Percentiles rank a stretch among this genome's conserved stretches.
These are phyloP conservation scores for Podospora didyma DNA, from an alignment of 495 filamentous ascomycete genomes.

Conservation along the genomic window DNA sequence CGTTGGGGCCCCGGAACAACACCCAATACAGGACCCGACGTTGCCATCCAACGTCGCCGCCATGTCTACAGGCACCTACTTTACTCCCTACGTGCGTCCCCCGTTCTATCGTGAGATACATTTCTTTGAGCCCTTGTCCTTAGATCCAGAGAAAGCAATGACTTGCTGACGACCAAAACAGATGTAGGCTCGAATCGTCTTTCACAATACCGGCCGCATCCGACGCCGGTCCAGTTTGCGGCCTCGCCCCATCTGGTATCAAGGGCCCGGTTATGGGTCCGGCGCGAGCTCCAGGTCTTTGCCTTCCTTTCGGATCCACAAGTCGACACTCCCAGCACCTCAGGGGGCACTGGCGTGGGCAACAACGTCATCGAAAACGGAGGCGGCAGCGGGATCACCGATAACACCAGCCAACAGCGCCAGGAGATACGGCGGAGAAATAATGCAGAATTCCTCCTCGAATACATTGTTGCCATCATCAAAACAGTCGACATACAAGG, in stretches of 20 bases:
- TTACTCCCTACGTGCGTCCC: conserved; percentile 65
- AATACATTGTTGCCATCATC: conserved; percentile 83
- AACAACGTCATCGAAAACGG: conserved; percentile 17
- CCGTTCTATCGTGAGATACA: neutral
- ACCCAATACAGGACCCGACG: conserved; percentile 30
- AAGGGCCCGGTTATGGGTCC: conserved; percentile 81
- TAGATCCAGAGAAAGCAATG: neutral
- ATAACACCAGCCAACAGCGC: neutral
- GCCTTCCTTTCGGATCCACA: conserved; percentile 52
- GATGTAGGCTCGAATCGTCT: conserved; percentile 69
- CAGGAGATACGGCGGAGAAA: conserved; percentile 50
- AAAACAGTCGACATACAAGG: conserved; percentile 89
- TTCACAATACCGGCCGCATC: conserved; percentile 71
- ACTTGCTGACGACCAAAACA: conserved; percentile 1
- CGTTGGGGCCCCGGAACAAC: conserved; percentile 6
- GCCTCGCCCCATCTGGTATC: conserved; percentile 64
- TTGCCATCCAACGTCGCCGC: conserved; percentile 64
- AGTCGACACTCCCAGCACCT: conserved; percentile 16
- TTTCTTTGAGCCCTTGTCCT: neutral
- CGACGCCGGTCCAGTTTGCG: conserved; percentile 64
- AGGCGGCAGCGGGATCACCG: too few species aligned
- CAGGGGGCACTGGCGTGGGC: conserved; percentile 15
- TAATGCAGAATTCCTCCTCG: conserved; percentile 85
- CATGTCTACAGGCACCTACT: conserved; percentile 72
- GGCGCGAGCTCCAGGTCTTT: conserved; percentile 86